These are phyloP conservation scores for Rhodomyrtus psidioides DNA, from an alignment of 441 rosid species.

Conservation along the genomic window DNA sequence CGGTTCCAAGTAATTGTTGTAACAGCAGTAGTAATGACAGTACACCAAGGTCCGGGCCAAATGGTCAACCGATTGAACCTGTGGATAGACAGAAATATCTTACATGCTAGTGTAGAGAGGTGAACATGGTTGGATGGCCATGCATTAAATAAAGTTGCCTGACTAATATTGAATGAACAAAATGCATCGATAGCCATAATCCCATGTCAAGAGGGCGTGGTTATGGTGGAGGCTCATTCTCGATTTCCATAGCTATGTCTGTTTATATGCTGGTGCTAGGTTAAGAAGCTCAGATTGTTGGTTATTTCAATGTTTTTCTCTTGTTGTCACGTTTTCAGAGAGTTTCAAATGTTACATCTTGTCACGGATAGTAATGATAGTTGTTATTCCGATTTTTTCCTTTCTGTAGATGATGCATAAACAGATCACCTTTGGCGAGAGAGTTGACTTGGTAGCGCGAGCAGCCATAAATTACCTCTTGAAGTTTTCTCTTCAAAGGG, in stretches of 20 bases:
- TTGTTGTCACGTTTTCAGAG: neutral
- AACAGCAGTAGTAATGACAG: slow-evolving; percentile 7
- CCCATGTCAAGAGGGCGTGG: neutral
- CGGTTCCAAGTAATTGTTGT: neutral
- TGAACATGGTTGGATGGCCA: neutral
- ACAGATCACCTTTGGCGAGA: too few relatives aligned
- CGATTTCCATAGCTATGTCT: neutral
- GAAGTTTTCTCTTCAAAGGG: too few relatives aligned
- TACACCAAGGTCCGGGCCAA: neutral
- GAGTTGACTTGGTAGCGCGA: too few relatives aligned
- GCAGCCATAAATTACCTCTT: too few relatives aligned
- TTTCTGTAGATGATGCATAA: too few relatives aligned
- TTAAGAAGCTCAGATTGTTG: too few relatives aligned
- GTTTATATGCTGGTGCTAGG: too few relatives aligned
- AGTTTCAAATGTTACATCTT: neutral
- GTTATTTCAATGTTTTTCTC: too few relatives aligned
- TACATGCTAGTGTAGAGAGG: neutral
- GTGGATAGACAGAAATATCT: neutral
- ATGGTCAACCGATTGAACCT: neutral
- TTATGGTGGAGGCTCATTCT: neutral
- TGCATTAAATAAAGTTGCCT: neutral
- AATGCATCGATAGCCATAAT: neutral
- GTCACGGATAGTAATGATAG: neutral
- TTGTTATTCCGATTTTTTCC: too few relatives aligned
- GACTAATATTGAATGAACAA: neutral